Evolutionary conservation across 2,329 filamentous ascomycete genomes (phyloP), one percentile per base, ranked within the genome.

Genomic region (Cladosporium sp.): DNA sequence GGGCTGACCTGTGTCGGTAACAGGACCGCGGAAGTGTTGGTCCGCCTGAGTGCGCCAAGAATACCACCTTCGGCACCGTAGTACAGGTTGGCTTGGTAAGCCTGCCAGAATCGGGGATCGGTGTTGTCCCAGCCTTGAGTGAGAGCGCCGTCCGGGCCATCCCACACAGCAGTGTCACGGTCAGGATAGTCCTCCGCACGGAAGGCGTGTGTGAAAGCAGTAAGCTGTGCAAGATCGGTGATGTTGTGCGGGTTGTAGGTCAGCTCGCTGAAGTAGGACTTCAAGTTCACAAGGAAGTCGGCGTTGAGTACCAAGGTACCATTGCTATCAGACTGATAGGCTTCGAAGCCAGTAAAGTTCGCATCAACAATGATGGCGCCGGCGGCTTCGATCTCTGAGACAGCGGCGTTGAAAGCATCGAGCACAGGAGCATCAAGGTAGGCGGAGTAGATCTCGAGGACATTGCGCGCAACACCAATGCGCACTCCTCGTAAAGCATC

Each of bases 391-490:
- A 91, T 78, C 2, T 85, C 70, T 0, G 77, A 70, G 4, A 91
- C 76, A 0, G 86, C 84, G 1, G 75, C 71, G 28, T 89, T 77
- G 71, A 91, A 91, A 0, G 84, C 83, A 0, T 79, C 76, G 6
- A 86, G 68, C n/a, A 84, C 74, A 2, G 81, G 76, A 3, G 76
- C 72, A 16, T 79, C 78, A 2, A 74, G 72, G 36, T 73, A 68
- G 16, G 73, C 68, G 3, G 70, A 46, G 25, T 71, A 75, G 3
- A 76, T 69, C 3, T 79, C 77, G 36, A 91, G 79, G 1, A 85
- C 79, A 68, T 89, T 89, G 21, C 84, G 80, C 0, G 88, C 86
- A 3, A 91, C 81, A 3, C 89, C 89, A 28, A 91, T 86, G 1
- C 88, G 82, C 61, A 85, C 85, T 8, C 86, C 86, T 13, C 67